A percentile compares a stretch with the other conserved stretches of the same genome.
Conservation (phyloP, 2,329 filamentous ascomycete genomes). For the Fusarium luffae region DNA sequence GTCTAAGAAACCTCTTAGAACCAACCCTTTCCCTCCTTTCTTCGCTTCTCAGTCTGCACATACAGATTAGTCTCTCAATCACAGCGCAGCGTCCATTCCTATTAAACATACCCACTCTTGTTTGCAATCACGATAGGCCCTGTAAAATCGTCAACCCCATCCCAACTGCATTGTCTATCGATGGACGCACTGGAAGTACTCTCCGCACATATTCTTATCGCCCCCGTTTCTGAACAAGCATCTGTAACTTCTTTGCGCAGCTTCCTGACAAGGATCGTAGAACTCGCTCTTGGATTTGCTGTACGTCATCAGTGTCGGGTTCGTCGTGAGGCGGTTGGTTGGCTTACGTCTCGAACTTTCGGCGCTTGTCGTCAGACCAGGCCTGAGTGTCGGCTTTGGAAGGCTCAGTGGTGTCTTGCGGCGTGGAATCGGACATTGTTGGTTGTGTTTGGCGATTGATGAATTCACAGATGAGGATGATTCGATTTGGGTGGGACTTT, state of each 20-base stretch:
- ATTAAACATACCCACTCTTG: slow-evolving; percentile 80
- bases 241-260: slow-evolving; percentile 83
- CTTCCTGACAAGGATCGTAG: slow-evolving; percentile 95
- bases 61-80: neutral
- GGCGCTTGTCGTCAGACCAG: slow-evolving; percentile 69
- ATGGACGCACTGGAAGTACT: slow-evolving; percentile 88
- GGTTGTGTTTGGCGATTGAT: neutral
- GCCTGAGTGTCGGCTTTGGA: slow-evolving; percentile 45
- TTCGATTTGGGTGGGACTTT: slow-evolving; percentile 1
- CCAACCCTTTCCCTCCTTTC: slow-evolving; percentile 47
- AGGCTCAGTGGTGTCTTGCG: slow-evolving; percentile 32
- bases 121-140: slow-evolving; percentile 94
- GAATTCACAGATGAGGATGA: neutral
- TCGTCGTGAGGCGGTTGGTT: neutral
- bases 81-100: neutral
- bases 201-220: slow-evolving; percentile 87
- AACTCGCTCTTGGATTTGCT: slow-evolving; percentile 92
- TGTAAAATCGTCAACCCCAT: slow-evolving; percentile 53
- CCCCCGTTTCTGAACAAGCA: slow-evolving; percentile 91
- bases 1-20: slow-evolving; percentile 21
- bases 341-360: slow-evolving; percentile 72
- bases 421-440: slow-evolving; percentile 37
- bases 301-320: slow-evolving; percentile 16
- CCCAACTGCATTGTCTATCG: neutral
- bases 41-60: slow-evolving; percentile 49